Conservation (phyloP, 441 rosid species). For the Erodium moschatum region DNA sequence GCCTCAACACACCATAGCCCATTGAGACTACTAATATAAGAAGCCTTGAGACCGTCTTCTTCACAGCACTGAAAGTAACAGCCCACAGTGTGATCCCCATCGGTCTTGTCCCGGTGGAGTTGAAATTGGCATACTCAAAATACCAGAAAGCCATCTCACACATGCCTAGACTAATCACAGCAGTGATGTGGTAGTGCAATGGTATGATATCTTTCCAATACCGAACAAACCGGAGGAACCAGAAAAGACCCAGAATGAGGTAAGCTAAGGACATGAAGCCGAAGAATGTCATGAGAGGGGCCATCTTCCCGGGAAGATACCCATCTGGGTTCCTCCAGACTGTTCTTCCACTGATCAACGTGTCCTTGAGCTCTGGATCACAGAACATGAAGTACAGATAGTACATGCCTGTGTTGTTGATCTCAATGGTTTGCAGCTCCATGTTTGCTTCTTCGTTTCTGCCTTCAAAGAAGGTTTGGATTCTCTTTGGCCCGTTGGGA, state of each 20-base stretch:
- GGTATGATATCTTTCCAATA: constrained; percentile 29
- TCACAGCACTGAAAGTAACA: constrained; percentile 26
- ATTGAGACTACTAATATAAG: constrained; percentile 31
- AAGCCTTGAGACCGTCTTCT: constrained; percentile 30
- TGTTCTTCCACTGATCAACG: constrained; percentile 25
- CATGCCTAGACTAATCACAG: constrained; percentile 33
- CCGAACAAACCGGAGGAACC: constrained; percentile 31
- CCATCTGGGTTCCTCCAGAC: constrained; percentile 34
- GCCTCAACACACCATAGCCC: constrained; percentile 34
- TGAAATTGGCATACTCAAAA: constrained; percentile 29
- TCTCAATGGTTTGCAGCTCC: constrained; percentile 25
- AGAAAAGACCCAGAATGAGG: constrained; percentile 27
- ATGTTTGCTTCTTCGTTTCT: constrained; percentile 27
- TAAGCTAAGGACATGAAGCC: constrained; percentile 34
- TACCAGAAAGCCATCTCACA: constrained; percentile 39
- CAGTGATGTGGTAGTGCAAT: constrained; percentile 31
- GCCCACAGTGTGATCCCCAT: constrained; percentile 32
- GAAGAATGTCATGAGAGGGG: constrained; percentile 29
- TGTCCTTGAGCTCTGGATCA: constrained; percentile 27
- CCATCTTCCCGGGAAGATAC: constrained; percentile 34
- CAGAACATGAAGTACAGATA: constrained; percentile 36
- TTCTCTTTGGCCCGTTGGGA: constrained; percentile 23
- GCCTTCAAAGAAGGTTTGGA: constrained; percentile 31
- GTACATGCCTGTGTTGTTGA: constrained; percentile 31
- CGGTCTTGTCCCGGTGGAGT: constrained; percentile 29